Evolutionary conservation across 805 yeast species (phyloP), one percentile per base, ranked within the genome.

Genomic region (Ogataea kodamae): DNA sequence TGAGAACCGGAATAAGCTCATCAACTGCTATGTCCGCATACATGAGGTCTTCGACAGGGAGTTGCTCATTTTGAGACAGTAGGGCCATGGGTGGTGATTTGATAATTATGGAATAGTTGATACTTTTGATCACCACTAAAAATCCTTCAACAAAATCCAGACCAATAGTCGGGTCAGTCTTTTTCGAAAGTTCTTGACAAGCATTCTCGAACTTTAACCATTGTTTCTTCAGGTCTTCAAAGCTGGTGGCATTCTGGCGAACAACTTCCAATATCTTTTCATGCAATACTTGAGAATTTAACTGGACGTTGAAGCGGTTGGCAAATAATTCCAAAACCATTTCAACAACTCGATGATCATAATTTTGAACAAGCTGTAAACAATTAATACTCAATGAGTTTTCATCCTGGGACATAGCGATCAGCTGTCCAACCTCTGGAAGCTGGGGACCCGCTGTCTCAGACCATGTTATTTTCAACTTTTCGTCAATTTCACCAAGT

Each of bases 131-230:
- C 3, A 67, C 42, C 9, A 54, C 42, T 3, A 65, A 28, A 12
- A 59, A 42, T 3, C 35, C 48, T 2, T 58, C 52, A 24, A 63
- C 68, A 15, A 64, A 45, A n/a, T 59, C 57, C 1, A 82, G 49
- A 1, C 77, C 62, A 22, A 85, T 64, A 0, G 81, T 68, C 48
- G 84, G 92, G 38, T 70, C 68, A 12, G 76, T 65, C 28, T 70
- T 68, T 39, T 72, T 80, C 39, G 70, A 72, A 33, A 83, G 65
- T 49, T 88, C 96, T 36, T 72, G 74, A 52, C 95, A 80, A 16
- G 88, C 64, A 2, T 84, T 68, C 38, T 78, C 81, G 37, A 89
- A 71, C 40, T 80, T 76, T 20, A 72, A 64, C 83, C 95, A 79
- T 46, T 78, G 78, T 18, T 68, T 68, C 29, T 61, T 57, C n/a